A percentile compares a stretch with the other conserved stretches of the same genome.
Evolutionary conservation across 345 rosid genomes (phyloP).

Genomic region (Ceriops tagal): DNA sequence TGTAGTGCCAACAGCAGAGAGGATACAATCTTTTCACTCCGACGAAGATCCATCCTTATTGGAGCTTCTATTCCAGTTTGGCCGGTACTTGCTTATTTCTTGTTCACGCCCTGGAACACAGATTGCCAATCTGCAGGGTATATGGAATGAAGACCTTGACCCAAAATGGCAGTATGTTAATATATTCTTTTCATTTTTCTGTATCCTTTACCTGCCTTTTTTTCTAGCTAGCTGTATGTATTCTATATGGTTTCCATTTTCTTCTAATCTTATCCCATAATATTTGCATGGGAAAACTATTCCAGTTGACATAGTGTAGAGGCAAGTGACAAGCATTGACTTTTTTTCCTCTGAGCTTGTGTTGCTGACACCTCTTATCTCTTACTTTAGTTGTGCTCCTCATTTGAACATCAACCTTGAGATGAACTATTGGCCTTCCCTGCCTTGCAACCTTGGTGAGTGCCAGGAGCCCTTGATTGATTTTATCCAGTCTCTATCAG

Average conservation of each 20-base stretch:
- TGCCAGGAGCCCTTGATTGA: constrained; percentile 93
- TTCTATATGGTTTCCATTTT: not conserved
- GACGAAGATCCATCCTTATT: constrained; percentile 85
- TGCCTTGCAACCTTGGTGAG: constrained; percentile 78
- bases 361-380: constrained; percentile 9
- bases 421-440: constrained; percentile 96
- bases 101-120: constrained; percentile 89
- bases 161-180: constrained; percentile 85
- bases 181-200: constrained; percentile 7
- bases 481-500: constrained; percentile 57
- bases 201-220: not conserved
- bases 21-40: constrained; percentile 63
- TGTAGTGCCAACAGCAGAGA: constrained; percentile 55
- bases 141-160: constrained; percentile 80
- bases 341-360: not conserved
- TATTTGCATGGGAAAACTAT: not conserved
- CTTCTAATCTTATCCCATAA: not conserved
- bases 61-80: constrained; percentile 82
- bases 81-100: constrained; percentile 85
- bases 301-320: constrained; percentile 20
- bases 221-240: not conserved
- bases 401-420: constrained; percentile 91
- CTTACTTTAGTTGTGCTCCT: constrained; percentile 68
- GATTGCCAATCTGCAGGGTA: constrained; percentile 87
- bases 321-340: not conserved